phyloP scores from a whole-genome alignment of 805 yeast species.

The Diddensiella transvaalensis region DNA sequence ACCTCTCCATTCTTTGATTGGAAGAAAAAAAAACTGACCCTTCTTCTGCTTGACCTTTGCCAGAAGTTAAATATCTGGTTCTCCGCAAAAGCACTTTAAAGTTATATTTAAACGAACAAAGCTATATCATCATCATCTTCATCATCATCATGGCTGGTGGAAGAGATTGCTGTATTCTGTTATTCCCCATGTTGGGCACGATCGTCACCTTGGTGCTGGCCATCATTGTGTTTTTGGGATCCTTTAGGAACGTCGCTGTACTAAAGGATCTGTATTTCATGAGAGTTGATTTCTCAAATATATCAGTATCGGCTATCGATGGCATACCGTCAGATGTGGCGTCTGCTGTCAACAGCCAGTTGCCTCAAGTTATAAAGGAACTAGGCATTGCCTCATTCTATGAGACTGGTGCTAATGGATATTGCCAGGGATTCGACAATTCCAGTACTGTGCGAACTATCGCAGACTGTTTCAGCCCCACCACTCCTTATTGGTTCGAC shows the following conservation, averaged over 20 bases:
- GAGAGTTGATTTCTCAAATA: constrained; percentile 42
- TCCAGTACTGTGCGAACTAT: constrained; percentile 27
- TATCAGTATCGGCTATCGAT: constrained; percentile 26
- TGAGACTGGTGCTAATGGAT: constrained; percentile 61
- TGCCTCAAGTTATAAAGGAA: constrained; percentile 18
- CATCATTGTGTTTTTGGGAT: constrained; percentile 51
- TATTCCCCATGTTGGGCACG: constrained; percentile 34
- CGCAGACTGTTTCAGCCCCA: constrained; percentile 52
- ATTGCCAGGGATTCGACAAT: constrained; percentile 46
- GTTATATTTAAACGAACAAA: no score
- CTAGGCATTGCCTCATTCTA: constrained; percentile 46
- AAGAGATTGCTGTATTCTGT: constrained; percentile 30
- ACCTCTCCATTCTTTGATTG: no score
- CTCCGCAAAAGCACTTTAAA: no score
- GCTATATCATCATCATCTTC: no score
- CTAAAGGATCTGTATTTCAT: constrained; percentile 46
- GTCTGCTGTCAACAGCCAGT: constrained; percentile 14
- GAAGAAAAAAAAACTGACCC: no score
- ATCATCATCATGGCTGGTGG: constrained; percentile 10
- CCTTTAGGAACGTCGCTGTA: constrained; percentile 41
- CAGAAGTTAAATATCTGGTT: no score
- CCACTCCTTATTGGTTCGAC: constrained; percentile 54
- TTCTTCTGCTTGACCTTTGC: no score
- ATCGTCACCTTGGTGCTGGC: constrained; percentile 45
- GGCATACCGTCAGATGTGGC: constrained; percentile 20